Evolutionary conservation across 2,329 filamentous ascomycete species (phyloP).

Genomic region (Penicillium sp.): DNA sequence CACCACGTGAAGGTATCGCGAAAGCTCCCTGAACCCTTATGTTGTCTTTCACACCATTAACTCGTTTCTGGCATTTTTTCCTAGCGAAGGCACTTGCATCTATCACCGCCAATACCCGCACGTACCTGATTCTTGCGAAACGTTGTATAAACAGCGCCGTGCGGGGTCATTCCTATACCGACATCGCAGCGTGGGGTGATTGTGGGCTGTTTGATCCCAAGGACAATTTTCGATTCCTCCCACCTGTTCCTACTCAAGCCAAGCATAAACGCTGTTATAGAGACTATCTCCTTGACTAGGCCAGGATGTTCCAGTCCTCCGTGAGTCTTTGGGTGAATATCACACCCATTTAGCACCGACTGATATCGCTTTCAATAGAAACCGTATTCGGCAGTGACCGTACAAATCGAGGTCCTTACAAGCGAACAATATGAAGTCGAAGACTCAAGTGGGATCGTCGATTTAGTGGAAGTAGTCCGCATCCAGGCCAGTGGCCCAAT

Average conservation of each 20-base stretch:
- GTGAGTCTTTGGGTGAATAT: conserved; percentile 18
- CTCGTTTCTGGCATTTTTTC: neutral
- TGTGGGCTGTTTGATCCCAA: neutral
- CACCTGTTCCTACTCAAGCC: neutral
- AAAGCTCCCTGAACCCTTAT: neutral
- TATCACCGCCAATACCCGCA: neutral
- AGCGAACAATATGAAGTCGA: conserved; percentile 84
- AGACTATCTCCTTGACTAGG: neutral
- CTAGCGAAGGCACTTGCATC: neutral
- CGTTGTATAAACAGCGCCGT: conserved; percentile 6
- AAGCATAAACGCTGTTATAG: neutral
- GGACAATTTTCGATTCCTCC: neutral
- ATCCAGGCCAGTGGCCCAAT: conserved; percentile 77
- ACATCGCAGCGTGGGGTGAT: conserved; percentile 9
- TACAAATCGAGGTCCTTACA: conserved; percentile 82
- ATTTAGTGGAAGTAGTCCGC: conserved; percentile 86
- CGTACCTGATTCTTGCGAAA: neutral
- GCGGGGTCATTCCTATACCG: conserved; percentile 13
- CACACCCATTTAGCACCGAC: neutral
- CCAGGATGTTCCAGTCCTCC: conserved; percentile 31
- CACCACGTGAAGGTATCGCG: conserved; percentile 9
- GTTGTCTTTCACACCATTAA: neutral
- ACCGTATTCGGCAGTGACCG: conserved; percentile 87
- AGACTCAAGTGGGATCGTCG: conserved; percentile 81
- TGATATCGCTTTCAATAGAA: conserved; percentile 45